A percentile compares a stretch with the other conserved stretches of the same genome.
These are phyloP conservation scores for Leccinum incarnatum DNA, from an alignment of 768 basidiomycete species.

Conservation along the genomic window DNA sequence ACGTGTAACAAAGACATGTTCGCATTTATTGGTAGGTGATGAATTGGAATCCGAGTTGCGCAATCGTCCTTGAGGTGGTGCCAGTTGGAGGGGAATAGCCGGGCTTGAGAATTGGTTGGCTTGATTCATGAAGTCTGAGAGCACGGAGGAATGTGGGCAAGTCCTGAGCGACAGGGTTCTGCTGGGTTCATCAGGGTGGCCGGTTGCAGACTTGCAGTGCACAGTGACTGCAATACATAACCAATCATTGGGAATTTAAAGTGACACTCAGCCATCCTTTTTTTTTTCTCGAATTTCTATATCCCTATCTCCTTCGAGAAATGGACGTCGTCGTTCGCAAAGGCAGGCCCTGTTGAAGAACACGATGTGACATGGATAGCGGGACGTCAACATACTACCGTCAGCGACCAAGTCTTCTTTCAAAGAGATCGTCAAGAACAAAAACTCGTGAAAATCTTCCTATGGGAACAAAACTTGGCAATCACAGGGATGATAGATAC, in stretches of 20 bases:
- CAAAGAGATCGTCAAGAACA: neutral
- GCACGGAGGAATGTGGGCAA: too few species aligned
- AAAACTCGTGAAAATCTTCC: too few species aligned
- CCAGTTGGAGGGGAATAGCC: too few species aligned
- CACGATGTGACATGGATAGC: conserved; percentile 27
- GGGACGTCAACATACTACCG: conserved; percentile 15
- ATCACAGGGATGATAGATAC: neutral
- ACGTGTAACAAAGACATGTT: neutral
- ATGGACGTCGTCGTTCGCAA: conserved; percentile 80
- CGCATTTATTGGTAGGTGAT: neutral
- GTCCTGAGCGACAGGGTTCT: too few species aligned
- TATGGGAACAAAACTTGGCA: neutral
- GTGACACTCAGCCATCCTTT: conserved; percentile 61
- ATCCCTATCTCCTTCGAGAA: conserved; percentile 71
- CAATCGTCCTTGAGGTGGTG: neutral
- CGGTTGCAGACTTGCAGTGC: too few species aligned
- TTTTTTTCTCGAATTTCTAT: conserved; percentile 85
- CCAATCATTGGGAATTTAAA: neutral
- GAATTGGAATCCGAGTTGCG: neutral
- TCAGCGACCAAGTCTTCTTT: neutral
- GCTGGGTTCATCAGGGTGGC: too few species aligned
- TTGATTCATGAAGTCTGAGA: neutral
- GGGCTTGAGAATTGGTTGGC: neutral
- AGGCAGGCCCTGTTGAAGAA: conserved; percentile 49
- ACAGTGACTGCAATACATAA: conserved; percentile 24